These are phyloP conservation scores for Candida hungchunana DNA, from an alignment of 805 yeast genomes.

Conservation along the genomic window DNA sequence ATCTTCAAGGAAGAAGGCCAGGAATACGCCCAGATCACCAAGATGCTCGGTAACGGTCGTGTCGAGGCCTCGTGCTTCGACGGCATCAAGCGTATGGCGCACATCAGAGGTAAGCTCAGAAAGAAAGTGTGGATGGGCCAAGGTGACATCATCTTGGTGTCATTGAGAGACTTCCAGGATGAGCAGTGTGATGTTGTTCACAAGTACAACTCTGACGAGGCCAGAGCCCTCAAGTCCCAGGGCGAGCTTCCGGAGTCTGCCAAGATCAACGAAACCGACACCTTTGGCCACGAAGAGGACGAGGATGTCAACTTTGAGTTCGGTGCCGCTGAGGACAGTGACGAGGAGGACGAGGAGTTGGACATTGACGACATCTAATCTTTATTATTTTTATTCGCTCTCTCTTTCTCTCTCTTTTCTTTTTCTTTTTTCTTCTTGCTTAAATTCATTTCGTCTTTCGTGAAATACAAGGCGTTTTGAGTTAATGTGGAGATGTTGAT, in stretches of 20 bases:
- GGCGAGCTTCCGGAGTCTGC: conserved; percentile 98
- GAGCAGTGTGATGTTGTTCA: conserved; percentile 97
- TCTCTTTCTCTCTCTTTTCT: too few relatives aligned
- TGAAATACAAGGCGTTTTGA: too few relatives aligned
- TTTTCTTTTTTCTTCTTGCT: too few relatives aligned
- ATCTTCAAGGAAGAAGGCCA: conserved; percentile 92
- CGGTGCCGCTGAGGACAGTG: conserved; percentile 85
- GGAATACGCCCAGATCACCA: conserved; percentile 97
- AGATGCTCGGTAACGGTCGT: conserved; percentile 98
- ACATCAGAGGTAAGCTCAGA: conserved; percentile 97
- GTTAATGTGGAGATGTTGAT: too few relatives aligned
- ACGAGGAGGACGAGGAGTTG: conserved; percentile 63
- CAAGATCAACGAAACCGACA: conserved; percentile 95
- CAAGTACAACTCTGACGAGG: conserved; percentile 96
- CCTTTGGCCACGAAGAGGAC: conserved; percentile 93
- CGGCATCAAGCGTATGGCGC: conserved; percentile 91
- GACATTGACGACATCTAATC: conserved; percentile 93
- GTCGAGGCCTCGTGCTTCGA: conserved; percentile 95
- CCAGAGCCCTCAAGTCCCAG: conserved; percentile 88
- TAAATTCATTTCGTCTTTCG: too few relatives aligned
- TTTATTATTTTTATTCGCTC: too few relatives aligned
- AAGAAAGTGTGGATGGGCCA: conserved; percentile 99
- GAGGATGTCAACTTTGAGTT: conserved; percentile 98
- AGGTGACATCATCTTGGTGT: conserved; percentile 94
- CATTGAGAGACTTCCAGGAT: conserved; percentile 97